phyloP scores from a whole-genome alignment of 148 eudicot genomes.

The Fagopyrum tataricum region DNA sequence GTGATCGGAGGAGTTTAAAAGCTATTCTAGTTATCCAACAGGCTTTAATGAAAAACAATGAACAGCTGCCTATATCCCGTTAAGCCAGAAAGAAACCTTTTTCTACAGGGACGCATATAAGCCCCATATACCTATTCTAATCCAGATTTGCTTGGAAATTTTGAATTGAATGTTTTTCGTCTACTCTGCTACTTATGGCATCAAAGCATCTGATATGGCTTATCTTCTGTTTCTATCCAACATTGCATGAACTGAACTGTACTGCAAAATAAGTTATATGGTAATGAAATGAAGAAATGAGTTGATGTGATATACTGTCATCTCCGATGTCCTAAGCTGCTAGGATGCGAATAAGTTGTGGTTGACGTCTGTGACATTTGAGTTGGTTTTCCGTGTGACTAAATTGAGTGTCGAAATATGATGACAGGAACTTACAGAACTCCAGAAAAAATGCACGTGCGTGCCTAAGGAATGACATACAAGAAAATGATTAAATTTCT shows the following conservation, averaged over 20 bases:
- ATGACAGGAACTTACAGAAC: constrained; percentile 78
- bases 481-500: constrained; percentile 3
- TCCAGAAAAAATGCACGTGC: constrained; percentile 80
- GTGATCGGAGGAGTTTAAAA: background rate
- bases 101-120: background rate
- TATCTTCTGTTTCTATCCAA: background rate
- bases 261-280: background rate
- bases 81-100: background rate
- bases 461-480: constrained; percentile 23
- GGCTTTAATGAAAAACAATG: background rate
- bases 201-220: background rate
- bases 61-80: background rate
- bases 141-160: background rate
- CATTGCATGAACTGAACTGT: background rate
- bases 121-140: background rate
- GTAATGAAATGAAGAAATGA: background rate
- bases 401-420: constrained; percentile 8
- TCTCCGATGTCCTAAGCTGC: background rate
- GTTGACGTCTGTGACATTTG: background rate
- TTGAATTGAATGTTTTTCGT: background rate
- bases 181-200: background rate
- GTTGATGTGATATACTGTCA: background rate
- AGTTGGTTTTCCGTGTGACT: background rate
- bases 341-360: constrained; percentile 3
- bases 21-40: background rate